phyloP scores from a whole-genome alignment of 2,329 filamentous ascomycete genomes.

The Clonostachys rhizophaga region DNA sequence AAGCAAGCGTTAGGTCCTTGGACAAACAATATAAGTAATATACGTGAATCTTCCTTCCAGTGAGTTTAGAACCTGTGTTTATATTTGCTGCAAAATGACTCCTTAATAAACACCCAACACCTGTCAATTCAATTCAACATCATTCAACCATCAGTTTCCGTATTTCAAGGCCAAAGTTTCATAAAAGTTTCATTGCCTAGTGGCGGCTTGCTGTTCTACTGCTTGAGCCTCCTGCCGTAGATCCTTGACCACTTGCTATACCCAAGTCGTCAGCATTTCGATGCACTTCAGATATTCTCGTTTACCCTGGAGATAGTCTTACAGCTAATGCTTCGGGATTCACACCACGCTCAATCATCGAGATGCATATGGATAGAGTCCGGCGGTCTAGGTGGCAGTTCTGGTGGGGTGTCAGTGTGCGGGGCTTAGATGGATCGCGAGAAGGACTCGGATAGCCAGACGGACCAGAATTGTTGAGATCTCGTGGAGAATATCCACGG shows the following conservation, averaged over 20 bases:
- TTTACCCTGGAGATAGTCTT: conserved; percentile 28
- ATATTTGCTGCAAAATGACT: too few relatives aligned
- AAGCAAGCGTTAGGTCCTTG: too few relatives aligned
- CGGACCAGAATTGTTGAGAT: conserved; percentile 83
- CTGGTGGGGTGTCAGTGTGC: conserved; percentile 37
- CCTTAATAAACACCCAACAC: too few relatives aligned
- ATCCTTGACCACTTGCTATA: conserved; percentile 55
- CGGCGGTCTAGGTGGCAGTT: conserved; percentile 91
- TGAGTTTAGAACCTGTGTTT: too few relatives aligned
- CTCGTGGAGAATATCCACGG: conserved; percentile 78
- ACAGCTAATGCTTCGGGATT: conserved; percentile 94
- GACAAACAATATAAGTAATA: too few relatives aligned
- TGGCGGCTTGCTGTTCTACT: conserved; percentile 26
- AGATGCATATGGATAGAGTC: conserved; percentile 90
- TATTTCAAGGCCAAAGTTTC: too few relatives aligned
- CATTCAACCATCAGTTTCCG: too few relatives aligned
- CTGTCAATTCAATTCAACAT: too few relatives aligned
- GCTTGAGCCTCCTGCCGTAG: conserved; percentile 51
- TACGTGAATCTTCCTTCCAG: too few relatives aligned
- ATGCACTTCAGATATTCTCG: not conserved
- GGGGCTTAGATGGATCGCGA: not conserved
- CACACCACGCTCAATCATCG: conserved; percentile 93
- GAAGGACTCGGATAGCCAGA: not conserved
- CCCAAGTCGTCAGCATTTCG: not conserved
- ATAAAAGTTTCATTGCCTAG: not conserved